phyloP scores from a whole-genome alignment of 306 rosid genomes.

The Sechiopsis laciniata region DNA sequence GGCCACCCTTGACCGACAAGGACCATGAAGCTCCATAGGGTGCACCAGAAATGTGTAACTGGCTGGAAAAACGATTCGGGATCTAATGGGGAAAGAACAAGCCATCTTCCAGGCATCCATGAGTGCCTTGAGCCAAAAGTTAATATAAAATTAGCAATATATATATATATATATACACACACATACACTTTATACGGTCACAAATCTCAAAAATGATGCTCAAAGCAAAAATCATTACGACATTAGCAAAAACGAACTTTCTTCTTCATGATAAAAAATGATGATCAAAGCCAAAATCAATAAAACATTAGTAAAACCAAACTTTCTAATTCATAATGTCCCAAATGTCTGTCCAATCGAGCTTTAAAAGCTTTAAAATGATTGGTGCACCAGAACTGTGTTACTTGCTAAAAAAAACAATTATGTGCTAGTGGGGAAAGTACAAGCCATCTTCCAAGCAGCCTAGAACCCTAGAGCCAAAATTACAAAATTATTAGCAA shows the following conservation, averaged over 20 bases:
- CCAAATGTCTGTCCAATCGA: neutral
- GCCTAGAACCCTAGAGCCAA: conserved; percentile 43
- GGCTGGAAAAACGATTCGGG: conserved; percentile 41
- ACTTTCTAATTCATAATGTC: neutral
- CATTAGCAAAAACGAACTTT: neutral
- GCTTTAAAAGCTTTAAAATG: neutral
- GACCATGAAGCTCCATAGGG: conserved; percentile 67
- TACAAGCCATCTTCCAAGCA: conserved; percentile 69
- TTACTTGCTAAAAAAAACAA: conserved; percentile 44
- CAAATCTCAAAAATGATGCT: neutral
- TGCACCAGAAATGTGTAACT: conserved; percentile 47
- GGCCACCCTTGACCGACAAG: conserved; percentile 67
- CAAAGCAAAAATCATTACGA: too few relatives aligned
- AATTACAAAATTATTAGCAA: neutral
- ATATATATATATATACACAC: neutral
- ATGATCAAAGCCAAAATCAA: too few relatives aligned
- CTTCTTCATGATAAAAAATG: too few relatives aligned
- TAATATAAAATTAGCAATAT: neutral
- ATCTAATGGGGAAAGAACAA: conserved; percentile 43
- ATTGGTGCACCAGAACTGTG: conserved; percentile 51
- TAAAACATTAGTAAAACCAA: neutral
- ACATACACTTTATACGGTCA: neutral
- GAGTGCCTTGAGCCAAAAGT: conserved; percentile 48
- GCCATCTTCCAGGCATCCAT: conserved; percentile 56
- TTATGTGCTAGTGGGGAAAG: conserved; percentile 28